A percentile compares a stretch with the other conserved stretches of the same genome.
phyloP scores from a whole-genome alignment of 208 protist species.

The Trichomonas gallinae region DNA sequence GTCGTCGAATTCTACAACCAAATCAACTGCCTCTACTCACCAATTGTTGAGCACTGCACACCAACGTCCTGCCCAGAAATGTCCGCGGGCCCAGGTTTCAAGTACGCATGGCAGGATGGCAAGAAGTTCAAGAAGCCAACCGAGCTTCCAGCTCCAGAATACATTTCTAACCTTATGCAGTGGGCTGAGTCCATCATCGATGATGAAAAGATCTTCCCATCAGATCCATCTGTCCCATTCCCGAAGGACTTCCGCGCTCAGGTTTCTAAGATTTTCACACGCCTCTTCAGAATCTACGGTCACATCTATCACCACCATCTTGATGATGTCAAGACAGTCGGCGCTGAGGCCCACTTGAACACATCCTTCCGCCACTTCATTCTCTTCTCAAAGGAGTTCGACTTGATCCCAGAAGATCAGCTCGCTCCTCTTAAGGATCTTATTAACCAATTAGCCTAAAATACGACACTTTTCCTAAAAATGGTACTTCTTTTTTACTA shows the following conservation, averaged over 20 bases:
- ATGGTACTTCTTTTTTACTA: too few species aligned
- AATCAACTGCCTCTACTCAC: conserved; percentile 90
- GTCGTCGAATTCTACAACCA: conserved; percentile 97
- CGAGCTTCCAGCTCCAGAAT: background rate
- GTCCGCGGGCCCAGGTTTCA: conserved; percentile 42
- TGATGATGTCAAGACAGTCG: conserved; percentile 68
- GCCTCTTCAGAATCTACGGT: conserved; percentile 93
- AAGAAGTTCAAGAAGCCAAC: background rate
- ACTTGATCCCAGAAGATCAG: background rate
- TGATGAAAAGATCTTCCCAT: conserved; percentile 5
- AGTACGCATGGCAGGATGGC: conserved; percentile 23
- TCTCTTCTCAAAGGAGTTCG: background rate
- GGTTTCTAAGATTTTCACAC: conserved; percentile 83
- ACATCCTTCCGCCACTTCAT: conserved; percentile 9
- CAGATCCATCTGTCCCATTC: conserved; percentile 40
- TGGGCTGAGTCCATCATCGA: background rate
- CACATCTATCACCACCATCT: conserved; percentile 97
- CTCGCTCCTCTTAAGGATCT: background rate
- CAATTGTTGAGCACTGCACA: conserved; percentile 92
- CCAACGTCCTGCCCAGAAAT: conserved; percentile 75
- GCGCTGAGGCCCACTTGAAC: conserved; percentile 74
- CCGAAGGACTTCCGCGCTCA: conserved; percentile 54
- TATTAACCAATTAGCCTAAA: background rate
- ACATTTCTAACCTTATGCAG: background rate
- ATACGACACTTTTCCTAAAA: too few species aligned